Percentiles rank a stretch among this genome's conserved stretches.
Conservation (phyloP, 2,329 filamentous ascomycete species). For the Botrytis elliptica region DNA sequence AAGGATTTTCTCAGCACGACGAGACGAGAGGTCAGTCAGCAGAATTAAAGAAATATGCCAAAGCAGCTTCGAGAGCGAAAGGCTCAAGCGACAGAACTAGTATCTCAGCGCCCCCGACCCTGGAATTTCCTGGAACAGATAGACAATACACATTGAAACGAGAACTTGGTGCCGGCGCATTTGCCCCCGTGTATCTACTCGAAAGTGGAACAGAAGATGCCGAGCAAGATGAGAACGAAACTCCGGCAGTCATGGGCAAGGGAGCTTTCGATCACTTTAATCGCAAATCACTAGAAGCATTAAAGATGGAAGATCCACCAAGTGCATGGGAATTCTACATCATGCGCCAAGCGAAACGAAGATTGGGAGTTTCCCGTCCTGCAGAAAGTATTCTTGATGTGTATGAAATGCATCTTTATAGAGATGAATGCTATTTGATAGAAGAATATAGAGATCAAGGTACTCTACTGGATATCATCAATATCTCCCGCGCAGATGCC, state of each 20-base stretch:
- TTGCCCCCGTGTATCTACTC: slow-evolving; percentile 90
- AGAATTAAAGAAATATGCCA: slow-evolving; percentile 82
- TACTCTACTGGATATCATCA: slow-evolving; percentile 92
- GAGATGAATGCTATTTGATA: slow-evolving; percentile 84
- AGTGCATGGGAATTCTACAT: slow-evolving; percentile 96
- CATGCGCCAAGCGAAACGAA: slow-evolving; percentile 75
- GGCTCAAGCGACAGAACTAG: slow-evolving; percentile 55
- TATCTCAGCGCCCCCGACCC: slow-evolving; percentile 57
- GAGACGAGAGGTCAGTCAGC: slow-evolving; percentile 62
- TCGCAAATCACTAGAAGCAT: slow-evolving; percentile 66
- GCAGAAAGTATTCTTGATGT: slow-evolving; percentile 76
- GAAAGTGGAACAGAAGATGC: slow-evolving; percentile 63
- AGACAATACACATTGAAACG: slow-evolving; percentile 75
- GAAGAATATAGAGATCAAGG: slow-evolving; percentile 87
- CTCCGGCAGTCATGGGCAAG: slow-evolving; percentile 57
- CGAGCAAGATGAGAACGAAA: slow-evolving; percentile 47
- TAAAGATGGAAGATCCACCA: slow-evolving; percentile 92
- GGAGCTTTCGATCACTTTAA: slow-evolving; percentile 56
- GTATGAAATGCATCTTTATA: slow-evolving; percentile 88
- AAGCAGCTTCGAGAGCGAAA: slow-evolving; percentile 50
- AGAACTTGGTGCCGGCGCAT: slow-evolving; percentile 89
- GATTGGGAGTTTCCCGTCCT: slow-evolving; percentile 72
- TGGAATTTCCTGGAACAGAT: slow-evolving; percentile 65
- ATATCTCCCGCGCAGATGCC: slow-evolving; percentile 72
- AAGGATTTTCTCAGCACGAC: slow-evolving; percentile 76